phyloP scores from a whole-genome alignment of 768 basidiomycete genomes.

The Hypsizygus marmoreus region DNA sequence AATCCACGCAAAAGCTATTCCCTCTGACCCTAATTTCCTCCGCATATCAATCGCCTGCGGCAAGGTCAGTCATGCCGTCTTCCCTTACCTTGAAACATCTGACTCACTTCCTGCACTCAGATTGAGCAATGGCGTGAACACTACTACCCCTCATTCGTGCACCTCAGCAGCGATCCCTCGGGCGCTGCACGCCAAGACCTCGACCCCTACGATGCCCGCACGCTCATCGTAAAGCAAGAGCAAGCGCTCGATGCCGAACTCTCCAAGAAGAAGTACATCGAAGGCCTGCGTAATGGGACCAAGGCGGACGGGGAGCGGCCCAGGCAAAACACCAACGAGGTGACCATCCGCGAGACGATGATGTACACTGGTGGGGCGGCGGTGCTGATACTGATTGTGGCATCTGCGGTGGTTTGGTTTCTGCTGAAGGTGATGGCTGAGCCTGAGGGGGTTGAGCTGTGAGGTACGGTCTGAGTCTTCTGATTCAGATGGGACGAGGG shows the following conservation, averaged over 20 bases:
- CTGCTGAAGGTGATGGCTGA: slow-evolving; percentile 15
- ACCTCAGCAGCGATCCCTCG: slow-evolving; percentile 27
- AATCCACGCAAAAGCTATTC: slow-evolving; percentile 80
- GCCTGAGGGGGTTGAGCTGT: too few species aligned
- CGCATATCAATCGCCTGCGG: slow-evolving; percentile 81
- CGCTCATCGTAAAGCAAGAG: slow-evolving; percentile 47
- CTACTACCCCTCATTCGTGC: slow-evolving; percentile 90
- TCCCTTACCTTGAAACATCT: slow-evolving; percentile 9
- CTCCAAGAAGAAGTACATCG: slow-evolving; percentile 30
- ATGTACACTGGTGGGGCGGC: slow-evolving; percentile 28
- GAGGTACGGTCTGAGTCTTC: too few species aligned
- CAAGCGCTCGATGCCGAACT: slow-evolving; percentile 42
- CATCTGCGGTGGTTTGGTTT: slow-evolving; percentile 11
- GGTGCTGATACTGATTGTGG: slow-evolving; percentile 13
- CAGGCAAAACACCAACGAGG: slow-evolving; percentile 8
- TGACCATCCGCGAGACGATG: slow-evolving; percentile 23
- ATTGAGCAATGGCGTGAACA: slow-evolving; percentile 95
- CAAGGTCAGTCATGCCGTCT: slow-evolving; percentile 51
- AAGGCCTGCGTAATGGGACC: slow-evolving; percentile 24
- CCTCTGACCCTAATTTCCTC: slow-evolving; percentile 87
- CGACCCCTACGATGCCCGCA: slow-evolving; percentile 58
- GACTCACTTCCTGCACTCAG: slow-evolving; percentile 35
- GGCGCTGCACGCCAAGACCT: slow-evolving; percentile 29
- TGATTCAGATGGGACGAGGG: neutral
- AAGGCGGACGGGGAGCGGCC: neutral